A percentile compares a stretch with the other conserved stretches of the same genome.
Conservation (phyloP, 2,329 filamentous ascomycete genomes). For the Pseudogymnoascus sp. region DNA sequence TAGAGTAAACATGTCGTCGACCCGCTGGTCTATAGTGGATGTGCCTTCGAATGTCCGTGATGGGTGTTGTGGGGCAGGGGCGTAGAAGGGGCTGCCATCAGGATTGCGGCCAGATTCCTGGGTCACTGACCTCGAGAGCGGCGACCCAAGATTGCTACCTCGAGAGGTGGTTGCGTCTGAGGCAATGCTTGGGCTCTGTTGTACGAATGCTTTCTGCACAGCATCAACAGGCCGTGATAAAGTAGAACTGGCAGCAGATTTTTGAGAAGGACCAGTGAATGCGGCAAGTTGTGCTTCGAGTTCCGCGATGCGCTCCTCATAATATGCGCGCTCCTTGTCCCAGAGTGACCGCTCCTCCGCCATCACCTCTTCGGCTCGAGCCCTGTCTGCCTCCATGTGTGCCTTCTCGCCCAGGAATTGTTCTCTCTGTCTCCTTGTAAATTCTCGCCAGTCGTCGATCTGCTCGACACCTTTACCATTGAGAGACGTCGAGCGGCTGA, state of each 20-base stretch:
- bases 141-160: not conserved
- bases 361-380: conserved; percentile 26
- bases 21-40: conserved; percentile 18
- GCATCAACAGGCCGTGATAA: not conserved
- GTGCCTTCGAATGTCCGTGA: conserved; percentile 23
- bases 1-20: conserved; percentile 23
- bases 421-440: conserved; percentile 23
- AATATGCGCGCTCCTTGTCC: conserved; percentile 24
- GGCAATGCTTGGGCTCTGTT: not conserved
- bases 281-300: conserved; percentile 21
- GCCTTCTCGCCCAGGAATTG: conserved; percentile 27
- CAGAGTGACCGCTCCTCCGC: conserved; percentile 28
- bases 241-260: not conserved
- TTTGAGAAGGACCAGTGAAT: conserved; percentile 3
- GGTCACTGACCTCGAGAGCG: conserved; percentile 16
- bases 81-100: conserved; percentile 29
- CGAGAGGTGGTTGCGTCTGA: not conserved
- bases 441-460: conserved; percentile 27
- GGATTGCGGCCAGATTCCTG: conserved; percentile 29
- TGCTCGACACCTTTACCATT: conserved; percentile 7
- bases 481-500: conserved; percentile 4
- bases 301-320: conserved; percentile 23
- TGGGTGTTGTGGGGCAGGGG: conserved; percentile 27
- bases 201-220: not conserved
- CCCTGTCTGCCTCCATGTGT: conserved; percentile 26